Percentiles rank a stretch among this genome's conserved stretches.
phyloP scores from a whole-genome alignment of 2,329 filamentous ascomycete genomes.

The Thelonectria rubi region DNA sequence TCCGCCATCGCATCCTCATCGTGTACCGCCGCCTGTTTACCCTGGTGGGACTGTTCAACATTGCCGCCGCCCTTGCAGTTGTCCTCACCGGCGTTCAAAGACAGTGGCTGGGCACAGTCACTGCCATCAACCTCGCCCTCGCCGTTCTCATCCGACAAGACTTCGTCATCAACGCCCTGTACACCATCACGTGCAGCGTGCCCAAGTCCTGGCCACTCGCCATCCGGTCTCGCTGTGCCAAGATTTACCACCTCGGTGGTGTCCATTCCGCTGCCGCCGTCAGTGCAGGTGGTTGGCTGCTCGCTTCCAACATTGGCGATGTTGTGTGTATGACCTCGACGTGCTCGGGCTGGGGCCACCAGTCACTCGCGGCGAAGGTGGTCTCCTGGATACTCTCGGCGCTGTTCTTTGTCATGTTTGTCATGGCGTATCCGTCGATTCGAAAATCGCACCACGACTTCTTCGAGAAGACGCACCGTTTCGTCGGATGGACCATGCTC shows the following conservation, averaged over 20 bases:
- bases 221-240: conserved; percentile 56
- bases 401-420: conserved; percentile 67
- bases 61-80: conserved; percentile 56
- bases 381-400: conserved; percentile 68
- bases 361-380: conserved; percentile 53
- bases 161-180: conserved; percentile 61
- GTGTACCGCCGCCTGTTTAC: conserved; percentile 66
- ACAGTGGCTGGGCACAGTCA: conserved; percentile 52
- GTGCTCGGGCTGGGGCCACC: conserved; percentile 32
- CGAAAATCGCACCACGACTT: conserved; percentile 71
- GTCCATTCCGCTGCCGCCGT: conserved; percentile 60
- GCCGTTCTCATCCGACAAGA: conserved; percentile 63
- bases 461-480: conserved; percentile 77
- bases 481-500: conserved; percentile 74
- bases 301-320: conserved; percentile 50
- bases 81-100: conserved; percentile 47
- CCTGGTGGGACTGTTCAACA: conserved; percentile 61
- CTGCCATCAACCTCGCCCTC: conserved; percentile 58
- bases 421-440: conserved; percentile 70
- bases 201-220: conserved; percentile 57
- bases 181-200: conserved; percentile 56
- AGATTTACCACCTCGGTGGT: conserved; percentile 62
- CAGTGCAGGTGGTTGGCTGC: conserved; percentile 58
- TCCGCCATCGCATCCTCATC: conserved; percentile 57
- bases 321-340: conserved; percentile 32